Conservation (phyloP, 2,329 filamentous ascomycete species). For the Pseudogymnoascus sp. region DNA sequence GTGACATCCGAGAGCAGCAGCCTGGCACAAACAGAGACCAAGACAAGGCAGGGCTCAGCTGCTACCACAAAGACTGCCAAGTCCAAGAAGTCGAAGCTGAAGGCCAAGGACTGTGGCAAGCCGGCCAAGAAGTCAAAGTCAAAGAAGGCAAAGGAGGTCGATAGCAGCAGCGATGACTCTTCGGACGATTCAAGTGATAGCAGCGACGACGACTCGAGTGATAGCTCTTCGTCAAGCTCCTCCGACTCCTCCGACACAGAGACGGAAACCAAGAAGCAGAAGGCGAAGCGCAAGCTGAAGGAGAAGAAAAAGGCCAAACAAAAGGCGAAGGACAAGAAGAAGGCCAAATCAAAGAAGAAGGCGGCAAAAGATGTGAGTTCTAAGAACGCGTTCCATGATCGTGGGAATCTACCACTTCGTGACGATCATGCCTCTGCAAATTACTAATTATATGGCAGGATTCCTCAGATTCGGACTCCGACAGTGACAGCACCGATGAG, state of each 20-base stretch:
- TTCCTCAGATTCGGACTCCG: conserved; percentile 26
- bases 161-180: conserved; percentile 22
- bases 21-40: conserved; percentile 23
- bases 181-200: conserved; percentile 18
- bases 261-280: conserved; percentile 28
- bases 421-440: background rate
- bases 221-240: conserved; percentile 17
- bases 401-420: conserved; percentile 15
- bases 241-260: conserved; percentile 16
- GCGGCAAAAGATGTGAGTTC: conserved; percentile 29
- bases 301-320: conserved; percentile 33
- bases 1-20: conserved; percentile 19
- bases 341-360: conserved; percentile 37
- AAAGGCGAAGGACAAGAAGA: conserved; percentile 30
- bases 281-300: conserved; percentile 33
- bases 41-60: conserved; percentile 21
- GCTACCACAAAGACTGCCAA: conserved; percentile 20
- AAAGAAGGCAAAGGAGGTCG: conserved; percentile 21
- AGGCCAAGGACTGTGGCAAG: conserved; percentile 18
- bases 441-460: conserved; percentile 19
- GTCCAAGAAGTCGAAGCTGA: conserved; percentile 20
- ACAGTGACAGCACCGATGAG: conserved; percentile 26
- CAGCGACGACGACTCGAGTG: conserved; percentile 11
- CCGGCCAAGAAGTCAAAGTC: conserved; percentile 20
- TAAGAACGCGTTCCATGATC: conserved; percentile 10